Evolutionary conservation across 2,329 filamentous ascomycete species (phyloP).

Genomic region (Kalmusia sp.): DNA sequence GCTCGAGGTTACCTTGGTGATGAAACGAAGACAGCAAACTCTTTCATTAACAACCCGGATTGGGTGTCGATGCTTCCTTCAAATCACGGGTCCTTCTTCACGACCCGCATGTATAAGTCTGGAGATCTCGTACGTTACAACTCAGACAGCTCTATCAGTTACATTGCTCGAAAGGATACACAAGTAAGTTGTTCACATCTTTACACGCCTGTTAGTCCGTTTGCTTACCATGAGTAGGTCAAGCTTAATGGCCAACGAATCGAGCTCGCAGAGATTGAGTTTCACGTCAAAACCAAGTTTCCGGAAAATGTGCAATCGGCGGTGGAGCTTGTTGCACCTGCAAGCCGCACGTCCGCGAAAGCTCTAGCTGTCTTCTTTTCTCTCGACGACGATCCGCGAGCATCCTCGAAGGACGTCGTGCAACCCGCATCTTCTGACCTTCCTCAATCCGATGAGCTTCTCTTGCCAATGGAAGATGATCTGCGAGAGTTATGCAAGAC

Average conservation of each 20-base stretch:
- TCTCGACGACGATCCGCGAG: slow-evolving; percentile 19
- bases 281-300: slow-evolving; percentile 42
- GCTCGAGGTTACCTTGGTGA: slow-evolving; percentile 29
- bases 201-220: too few relatives aligned
- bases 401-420: slow-evolving; percentile 9
- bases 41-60: slow-evolving; percentile 25
- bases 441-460: slow-evolving; percentile 33
- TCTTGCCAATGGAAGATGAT: slow-evolving; percentile 35
- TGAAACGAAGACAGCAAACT: slow-evolving; percentile 31
- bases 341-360: slow-evolving; percentile 34
- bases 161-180: slow-evolving; percentile 35
- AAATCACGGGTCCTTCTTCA: slow-evolving; percentile 10
- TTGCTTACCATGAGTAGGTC: too few relatives aligned
- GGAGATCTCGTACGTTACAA: slow-evolving; percentile 34
- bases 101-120: slow-evolving; percentile 29
- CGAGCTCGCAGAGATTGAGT: slow-evolving; percentile 36
- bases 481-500: slow-evolving; percentile 36
- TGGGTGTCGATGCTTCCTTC: slow-evolving; percentile 17
- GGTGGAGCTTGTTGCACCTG: slow-evolving; percentile 41
- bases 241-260: slow-evolving; percentile 33
- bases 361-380: slow-evolving; percentile 43
- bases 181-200: too few relatives aligned
- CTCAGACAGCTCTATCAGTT: slow-evolving; percentile 28
- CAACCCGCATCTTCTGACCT: slow-evolving; percentile 28
- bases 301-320: slow-evolving; percentile 40